Evolutionary conservation across 371 early-diverging fungal species (phyloP), one percentile per base, ranked within the genome.

Genomic region (Blastocladiella emersonii): DNA sequence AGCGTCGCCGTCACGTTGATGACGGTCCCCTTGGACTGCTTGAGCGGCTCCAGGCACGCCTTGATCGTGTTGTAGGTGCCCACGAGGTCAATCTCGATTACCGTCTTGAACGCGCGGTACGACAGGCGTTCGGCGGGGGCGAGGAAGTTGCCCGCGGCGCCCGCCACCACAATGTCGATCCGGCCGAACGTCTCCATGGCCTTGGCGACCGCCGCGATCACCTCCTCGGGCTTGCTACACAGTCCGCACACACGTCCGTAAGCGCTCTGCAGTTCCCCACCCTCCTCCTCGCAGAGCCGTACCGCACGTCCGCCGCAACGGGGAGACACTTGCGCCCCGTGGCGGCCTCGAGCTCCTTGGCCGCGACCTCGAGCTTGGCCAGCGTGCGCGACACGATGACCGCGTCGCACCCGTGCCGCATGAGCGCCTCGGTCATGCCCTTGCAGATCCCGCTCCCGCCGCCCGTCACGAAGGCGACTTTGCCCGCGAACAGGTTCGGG

Each of bases 61-160:
- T 88, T 89, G 65, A 83, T 82, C 17, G 85, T 75, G 72, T 89
- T 85, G 74, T 84, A 90, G n/a, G 89, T 87, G 27, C 83, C 83
- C 43, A 83, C 67, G 41, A 80, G 70, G 70, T 80, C 74, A 64
- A 77, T 76, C 35, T 76, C 74, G 13, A 76, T 56, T 23, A 78
- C 76, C n/a, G 73, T 75, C 65, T 66, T 15, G 79, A 89, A 90
- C 36, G 86, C 91, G 65, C 86, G 85, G 67, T 83, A 79, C 3
- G 84, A 84, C 17, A 90, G 74, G 44, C 78, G 67, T 49, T 82
- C 78, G 56, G 80, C 80, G 41, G 86, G 74, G 19, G 85, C 76
- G 62, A 90, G 73, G 67, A 90, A 90, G 71, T 90, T 90, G 51
- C 90, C 90, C 21, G 90, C 89, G 34, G 85, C 86, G 56, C 79